phyloP scores from a whole-genome alignment of 768 basidiomycete genomes.

The Lentinula detonsa region DNA sequence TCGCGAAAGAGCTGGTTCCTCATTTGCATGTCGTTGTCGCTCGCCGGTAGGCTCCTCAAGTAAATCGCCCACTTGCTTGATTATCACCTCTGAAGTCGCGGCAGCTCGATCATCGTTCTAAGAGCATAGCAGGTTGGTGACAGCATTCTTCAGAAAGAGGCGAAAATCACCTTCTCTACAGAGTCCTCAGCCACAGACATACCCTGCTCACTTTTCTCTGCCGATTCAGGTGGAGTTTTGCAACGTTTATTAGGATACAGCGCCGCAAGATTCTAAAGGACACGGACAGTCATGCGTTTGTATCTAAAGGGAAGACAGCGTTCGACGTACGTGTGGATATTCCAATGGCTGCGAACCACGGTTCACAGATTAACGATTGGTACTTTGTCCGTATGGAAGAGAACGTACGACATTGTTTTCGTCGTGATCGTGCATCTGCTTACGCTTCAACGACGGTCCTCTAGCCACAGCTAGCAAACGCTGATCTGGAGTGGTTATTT shows the following conservation, averaged over 20 bases:
- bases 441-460: constrained; percentile 6
- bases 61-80: background rate
- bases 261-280: background rate
- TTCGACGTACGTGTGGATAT: constrained; percentile 4
- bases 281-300: background rate
- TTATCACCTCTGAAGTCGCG: background rate
- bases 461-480: background rate
- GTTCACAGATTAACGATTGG: background rate
- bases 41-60: background rate
- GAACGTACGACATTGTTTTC: constrained; percentile 5
- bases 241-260: constrained; percentile 24
- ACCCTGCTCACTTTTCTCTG: constrained; percentile 7
- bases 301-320: background rate
- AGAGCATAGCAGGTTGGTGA: background rate
- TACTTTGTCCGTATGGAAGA: background rate
- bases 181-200: background rate
- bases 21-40: background rate
- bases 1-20: background rate
- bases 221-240: constrained; percentile 32
- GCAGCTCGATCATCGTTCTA: background rate
- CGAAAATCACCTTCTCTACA: background rate
- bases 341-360: background rate
- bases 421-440: constrained; percentile 10
- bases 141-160: background rate
- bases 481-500: background rate